Conservation (phyloP, 1,284 basidiomycete genomes). For the Wolfiporia cocos region DNA sequence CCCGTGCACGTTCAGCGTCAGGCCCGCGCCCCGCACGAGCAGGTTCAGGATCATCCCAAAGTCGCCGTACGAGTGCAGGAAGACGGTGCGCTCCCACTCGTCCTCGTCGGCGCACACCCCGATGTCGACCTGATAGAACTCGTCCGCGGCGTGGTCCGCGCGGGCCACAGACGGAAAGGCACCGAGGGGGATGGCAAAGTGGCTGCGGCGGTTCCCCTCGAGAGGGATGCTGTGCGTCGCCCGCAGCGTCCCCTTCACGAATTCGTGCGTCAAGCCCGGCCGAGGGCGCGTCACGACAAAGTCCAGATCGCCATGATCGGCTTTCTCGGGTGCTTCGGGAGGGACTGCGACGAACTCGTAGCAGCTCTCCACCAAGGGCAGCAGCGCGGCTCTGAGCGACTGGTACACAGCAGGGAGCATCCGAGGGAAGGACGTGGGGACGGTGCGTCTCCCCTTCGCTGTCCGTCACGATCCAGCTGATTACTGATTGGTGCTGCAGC, state of each 20-base stretch:
- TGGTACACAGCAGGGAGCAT: constrained; percentile 47
- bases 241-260: constrained; percentile 38
- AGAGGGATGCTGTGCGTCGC: constrained; percentile 41
- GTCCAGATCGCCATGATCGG: constrained; percentile 61
- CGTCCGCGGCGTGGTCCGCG: constrained; percentile 7
- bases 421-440: constrained; percentile 50
- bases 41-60: constrained; percentile 60
- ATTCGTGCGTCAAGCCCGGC: constrained; percentile 29
- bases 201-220: constrained; percentile 49
- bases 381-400: constrained; percentile 39
- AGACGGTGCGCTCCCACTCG: constrained; percentile 42
- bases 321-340: constrained; percentile 55
- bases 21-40: constrained; percentile 42
- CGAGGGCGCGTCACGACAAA: constrained; percentile 46
- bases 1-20: constrained; percentile 46
- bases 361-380: constrained; percentile 33
- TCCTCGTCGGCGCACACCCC: constrained; percentile 45
- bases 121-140: constrained; percentile 53
- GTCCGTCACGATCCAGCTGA: too few species aligned
- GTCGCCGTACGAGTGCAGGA: constrained; percentile 62
- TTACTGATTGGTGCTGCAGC: too few species aligned
- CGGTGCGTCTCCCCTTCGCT: too few species aligned
- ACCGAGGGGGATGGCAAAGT: constrained; percentile 49
- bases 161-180: constrained; percentile 9
- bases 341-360: constrained; percentile 49